Percentiles rank a stretch among this genome's conserved stretches.
Conservation (phyloP, 768 basidiomycete species). For the Porpolomopsis calyptriformis region DNA sequence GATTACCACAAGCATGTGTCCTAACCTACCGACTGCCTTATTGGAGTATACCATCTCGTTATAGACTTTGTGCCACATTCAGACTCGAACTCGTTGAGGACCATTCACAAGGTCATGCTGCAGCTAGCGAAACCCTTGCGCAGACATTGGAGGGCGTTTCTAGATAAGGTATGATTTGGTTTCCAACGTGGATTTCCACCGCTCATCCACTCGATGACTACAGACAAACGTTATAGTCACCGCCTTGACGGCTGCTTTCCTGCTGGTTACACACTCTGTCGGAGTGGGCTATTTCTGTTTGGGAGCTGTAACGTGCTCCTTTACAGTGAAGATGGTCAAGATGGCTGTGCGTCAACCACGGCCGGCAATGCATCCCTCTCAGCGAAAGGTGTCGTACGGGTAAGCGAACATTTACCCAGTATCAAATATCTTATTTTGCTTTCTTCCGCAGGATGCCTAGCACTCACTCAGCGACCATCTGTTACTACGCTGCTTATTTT, state of each 20-base stretch:
- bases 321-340: constrained; percentile 56
- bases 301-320: constrained; percentile 45
- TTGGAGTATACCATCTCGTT: too few relatives aligned
- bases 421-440: not conserved
- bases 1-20: too few relatives aligned
- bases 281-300: constrained; percentile 49
- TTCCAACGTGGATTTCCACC: not conserved
- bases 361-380: constrained; percentile 31
- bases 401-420: constrained; percentile 21
- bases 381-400: constrained; percentile 57
- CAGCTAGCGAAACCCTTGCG: constrained; percentile 3
- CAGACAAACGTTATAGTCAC: constrained; percentile 57
- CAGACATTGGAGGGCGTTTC: constrained; percentile 22
- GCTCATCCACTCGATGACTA: not conserved
- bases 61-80: too few relatives aligned
- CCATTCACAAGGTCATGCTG: not conserved
- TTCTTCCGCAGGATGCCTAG: constrained; percentile 59
- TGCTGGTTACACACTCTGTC: constrained; percentile 53
- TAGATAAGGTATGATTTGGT: constrained; percentile 27
- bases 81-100: too few relatives aligned
- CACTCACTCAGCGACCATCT: constrained; percentile 65
- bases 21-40: too few relatives aligned
- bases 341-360: constrained; percentile 52
- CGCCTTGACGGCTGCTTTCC: constrained; percentile 33
- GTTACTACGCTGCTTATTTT: constrained; percentile 53